Base-by-base conservation (phyloP, 31 red algal genomes). In the Odonthalia washingtoniensis region DNA sequence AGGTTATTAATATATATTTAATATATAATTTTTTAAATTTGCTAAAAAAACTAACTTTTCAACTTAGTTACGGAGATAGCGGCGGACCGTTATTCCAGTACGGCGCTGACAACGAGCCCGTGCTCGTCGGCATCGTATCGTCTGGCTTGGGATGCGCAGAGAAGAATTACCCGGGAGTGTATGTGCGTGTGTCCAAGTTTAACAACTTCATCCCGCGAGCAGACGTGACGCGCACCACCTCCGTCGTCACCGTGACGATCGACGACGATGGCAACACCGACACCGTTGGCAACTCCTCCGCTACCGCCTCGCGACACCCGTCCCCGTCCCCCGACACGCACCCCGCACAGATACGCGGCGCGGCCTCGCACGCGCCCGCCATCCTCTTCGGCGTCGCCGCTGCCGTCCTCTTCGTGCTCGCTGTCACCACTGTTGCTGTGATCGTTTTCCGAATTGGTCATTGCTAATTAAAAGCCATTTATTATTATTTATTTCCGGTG, bases 1-100 rank as follows among this genome's bases (percentile, higher is more conserved):
- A 9, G 9, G 49, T 14, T 14, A 57, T 14, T 14, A 57, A 57
- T 14, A 57, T 14, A 57, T 14, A 57, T 14, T 14, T 14, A 57
- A 57, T 14, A 57, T 14, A 57, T 14, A 57, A 57, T 9, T 21
- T 21, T 57, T 57, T 9, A 14, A 9, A 57, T 57, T 21, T 57
- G 49, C 49, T 57, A 21, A 9, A 57, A 57, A 14, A 14, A 14
- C 21, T 21, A 57, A 14, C 21, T 57, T 57, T 9, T 14, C 49
- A 57, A 57, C 42, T 38, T 81, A 57, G 87, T 42, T 45, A 89
- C 28, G 87, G 87, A 17, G 87, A 89, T 62, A 80, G 74, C 26
- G 87, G 87, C 12, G 87, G 87, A 3, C 87, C 87, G 3, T 37
- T 89, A 28, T 61, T 82, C 12, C 87, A 89, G 40, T 82, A 72